Evolutionary conservation across 345 rosid species (phyloP), one percentile per base, ranked within the genome.

Genomic region (Ceriops tagal): DNA sequence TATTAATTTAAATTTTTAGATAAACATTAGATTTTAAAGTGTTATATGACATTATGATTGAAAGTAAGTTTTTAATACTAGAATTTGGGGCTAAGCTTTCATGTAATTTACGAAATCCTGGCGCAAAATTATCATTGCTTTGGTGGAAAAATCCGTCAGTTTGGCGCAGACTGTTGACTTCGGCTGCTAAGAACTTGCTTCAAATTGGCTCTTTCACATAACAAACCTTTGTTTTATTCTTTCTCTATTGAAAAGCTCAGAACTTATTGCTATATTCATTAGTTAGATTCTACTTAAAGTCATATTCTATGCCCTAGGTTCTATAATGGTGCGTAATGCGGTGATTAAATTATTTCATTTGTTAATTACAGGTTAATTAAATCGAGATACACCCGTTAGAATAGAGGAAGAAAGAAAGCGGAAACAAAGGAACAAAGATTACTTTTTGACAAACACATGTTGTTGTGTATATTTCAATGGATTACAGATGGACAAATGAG

Each of bases 41-140:
- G 2, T 9, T 37, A 8, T 1, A 1, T 8, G 30, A 28, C 43
- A 37, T 9, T 35, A 6, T 35, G 10, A 35, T 8, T 1, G 1
- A 9, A 37, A 10, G 13, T 37, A 0, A 1, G 3, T 56, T 71
- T 67, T 73, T 74, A 76, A 69, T 55, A 56, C 56, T 67, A 64
- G 75, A 8, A 53, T 53, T 6, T 9, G 15, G 15, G 58, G 30
- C 22, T 55, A 55, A 37, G 31, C 9, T 62, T 11, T 70, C 16
- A 0, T 69, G 47, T 5, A 60, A 8, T 35, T 43, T n/a, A 56
- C 46, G 10, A 20, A 46, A 37, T 22, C 58, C 35, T 53, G 47
- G 56, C 58, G 49, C 67, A 59, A 18, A n/a, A 32, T 18, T 69
- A 59, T 74, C 31, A 67, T 57, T 58, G 11, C 57, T 56, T 22